Evolutionary conservation across 2,329 filamentous ascomycete species (phyloP).

Genomic region (Aplosporella prunicola): DNA sequence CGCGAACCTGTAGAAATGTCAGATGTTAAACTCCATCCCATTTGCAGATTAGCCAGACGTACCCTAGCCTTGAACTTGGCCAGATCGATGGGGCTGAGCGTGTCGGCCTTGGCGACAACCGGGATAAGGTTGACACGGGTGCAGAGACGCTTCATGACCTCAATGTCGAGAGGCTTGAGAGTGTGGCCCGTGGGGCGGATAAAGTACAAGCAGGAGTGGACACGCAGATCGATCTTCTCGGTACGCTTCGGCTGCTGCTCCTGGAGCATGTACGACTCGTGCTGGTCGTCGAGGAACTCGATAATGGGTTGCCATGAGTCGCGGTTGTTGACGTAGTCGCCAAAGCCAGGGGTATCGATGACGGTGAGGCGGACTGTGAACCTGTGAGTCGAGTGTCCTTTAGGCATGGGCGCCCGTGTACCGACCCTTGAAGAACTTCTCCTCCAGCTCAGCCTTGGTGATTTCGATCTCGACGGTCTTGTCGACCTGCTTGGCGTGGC

Average conservation of each 20-base stretch:
- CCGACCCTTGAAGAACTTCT: conserved; percentile 99
- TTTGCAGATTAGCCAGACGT: conserved; percentile 35
- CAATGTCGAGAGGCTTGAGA: conserved; percentile 95
- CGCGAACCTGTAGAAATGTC: conserved; percentile 58
- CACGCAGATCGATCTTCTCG: conserved; percentile 98
- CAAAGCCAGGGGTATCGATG: conserved; percentile 97
- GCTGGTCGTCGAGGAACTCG: conserved; percentile 99
- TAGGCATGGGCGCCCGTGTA: conserved; percentile 3
- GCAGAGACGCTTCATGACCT: conserved; percentile 99
- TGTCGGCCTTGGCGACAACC: conserved; percentile 97
- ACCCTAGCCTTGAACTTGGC: conserved; percentile 93
- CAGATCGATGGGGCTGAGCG: conserved; percentile 83
- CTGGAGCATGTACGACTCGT: conserved; percentile 99
- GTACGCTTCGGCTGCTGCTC: conserved; percentile 96
- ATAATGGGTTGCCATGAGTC: conserved; percentile 99
- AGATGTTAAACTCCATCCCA: conserved; percentile 11
- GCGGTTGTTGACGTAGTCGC: conserved; percentile 99
- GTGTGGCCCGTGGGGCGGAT: conserved; percentile 98
- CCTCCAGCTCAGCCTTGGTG: conserved; percentile 97
- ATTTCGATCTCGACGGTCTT: conserved; percentile 99
- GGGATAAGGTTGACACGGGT: conserved; percentile 97
- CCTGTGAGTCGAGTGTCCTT: not conserved
- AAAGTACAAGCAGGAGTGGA: conserved; percentile 98
- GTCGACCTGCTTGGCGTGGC: conserved; percentile 98
- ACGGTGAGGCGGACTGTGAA: conserved; percentile 84